These are phyloP conservation scores for Collybia nuda DNA, from an alignment of 768 basidiomycete genomes.

Conservation along the genomic window DNA sequence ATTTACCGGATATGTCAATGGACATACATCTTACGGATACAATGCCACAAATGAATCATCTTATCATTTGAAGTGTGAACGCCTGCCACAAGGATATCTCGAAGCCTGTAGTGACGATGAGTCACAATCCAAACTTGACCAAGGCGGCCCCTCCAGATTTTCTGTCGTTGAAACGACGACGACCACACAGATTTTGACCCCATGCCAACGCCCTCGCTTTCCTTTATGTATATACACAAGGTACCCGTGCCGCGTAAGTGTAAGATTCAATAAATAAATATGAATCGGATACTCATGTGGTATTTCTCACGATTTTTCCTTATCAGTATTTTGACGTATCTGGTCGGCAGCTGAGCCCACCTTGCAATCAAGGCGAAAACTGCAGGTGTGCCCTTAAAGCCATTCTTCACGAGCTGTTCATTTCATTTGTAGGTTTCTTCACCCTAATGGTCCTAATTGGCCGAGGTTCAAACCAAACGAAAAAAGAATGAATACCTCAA, in stretches of 20 bases:
- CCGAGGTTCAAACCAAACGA: slow-evolving; percentile 18
- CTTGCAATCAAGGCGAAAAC: slow-evolving; percentile 44
- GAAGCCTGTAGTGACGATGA: too few species aligned
- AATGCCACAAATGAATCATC: too few species aligned
- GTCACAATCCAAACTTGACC: too few species aligned
- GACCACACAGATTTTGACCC: not conserved
- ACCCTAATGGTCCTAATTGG: slow-evolving; percentile 50
- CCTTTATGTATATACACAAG: slow-evolving; percentile 33
- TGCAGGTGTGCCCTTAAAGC: slow-evolving; percentile 40
- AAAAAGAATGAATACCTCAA: slow-evolving; percentile 8
- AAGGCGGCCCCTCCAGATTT: too few species aligned
- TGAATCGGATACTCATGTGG: too few species aligned
- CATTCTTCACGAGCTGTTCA: not conserved
- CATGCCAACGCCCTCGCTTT: not conserved
- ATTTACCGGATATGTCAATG: too few species aligned
- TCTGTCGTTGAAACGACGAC: not conserved
- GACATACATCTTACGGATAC: not conserved
- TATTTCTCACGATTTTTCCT: not conserved
- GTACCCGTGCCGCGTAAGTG: slow-evolving; percentile 46
- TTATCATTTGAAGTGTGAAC: too few species aligned
- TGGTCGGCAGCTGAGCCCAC: slow-evolving; percentile 40
- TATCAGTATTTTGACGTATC: slow-evolving; percentile 46
- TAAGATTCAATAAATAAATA: too few species aligned
- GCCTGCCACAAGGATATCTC: too few species aligned
- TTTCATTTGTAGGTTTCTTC: slow-evolving; percentile 37